Conservation (phyloP, 2,329 filamentous ascomycete species). For the Alternaria hordeiaustralica region DNA sequence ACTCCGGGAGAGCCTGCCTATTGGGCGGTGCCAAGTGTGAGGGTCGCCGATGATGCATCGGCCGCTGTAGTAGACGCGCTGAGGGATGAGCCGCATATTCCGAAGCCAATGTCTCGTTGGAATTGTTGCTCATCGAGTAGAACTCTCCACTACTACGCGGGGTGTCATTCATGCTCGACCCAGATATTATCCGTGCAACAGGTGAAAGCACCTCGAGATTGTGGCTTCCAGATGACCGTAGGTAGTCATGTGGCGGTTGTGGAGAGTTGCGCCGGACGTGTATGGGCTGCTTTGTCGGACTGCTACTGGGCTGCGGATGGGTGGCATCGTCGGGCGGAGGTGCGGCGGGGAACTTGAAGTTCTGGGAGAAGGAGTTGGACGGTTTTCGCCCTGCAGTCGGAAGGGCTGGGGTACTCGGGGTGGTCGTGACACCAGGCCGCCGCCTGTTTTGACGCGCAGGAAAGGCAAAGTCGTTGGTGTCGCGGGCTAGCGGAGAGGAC, state of each 20-base stretch:
- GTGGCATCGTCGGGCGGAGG: conserved; percentile 42
- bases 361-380: conserved; percentile 52
- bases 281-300: conserved; percentile 48
- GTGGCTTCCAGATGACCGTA: conserved; percentile 49
- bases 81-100: conserved; percentile 70
- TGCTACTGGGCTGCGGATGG: conserved; percentile 29
- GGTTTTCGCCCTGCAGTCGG: conserved; percentile 48
- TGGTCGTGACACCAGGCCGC: conserved; percentile 41
- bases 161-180: conserved; percentile 76
- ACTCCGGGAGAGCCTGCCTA: conserved; percentile 66
- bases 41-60: conserved; percentile 36
- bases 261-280: conserved; percentile 39
- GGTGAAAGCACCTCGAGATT: conserved; percentile 64
- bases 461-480: conserved; percentile 37
- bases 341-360: conserved; percentile 64
- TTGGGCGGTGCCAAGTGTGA: conserved; percentile 44
- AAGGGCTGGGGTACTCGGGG: conserved; percentile 51
- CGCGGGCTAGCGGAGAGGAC: conserved; percentile 41
- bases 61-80: conserved; percentile 56
- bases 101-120: conserved; percentile 88
- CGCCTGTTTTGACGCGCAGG: conserved; percentile 38
- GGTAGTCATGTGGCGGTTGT: conserved; percentile 22
- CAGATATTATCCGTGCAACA: conserved; percentile 74
- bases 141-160: conserved; percentile 93
- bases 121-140: conserved; percentile 93